These are phyloP conservation scores for Ilyonectria destructans DNA, from an alignment of 2,329 filamentous ascomycete genomes.

Conservation along the genomic window DNA sequence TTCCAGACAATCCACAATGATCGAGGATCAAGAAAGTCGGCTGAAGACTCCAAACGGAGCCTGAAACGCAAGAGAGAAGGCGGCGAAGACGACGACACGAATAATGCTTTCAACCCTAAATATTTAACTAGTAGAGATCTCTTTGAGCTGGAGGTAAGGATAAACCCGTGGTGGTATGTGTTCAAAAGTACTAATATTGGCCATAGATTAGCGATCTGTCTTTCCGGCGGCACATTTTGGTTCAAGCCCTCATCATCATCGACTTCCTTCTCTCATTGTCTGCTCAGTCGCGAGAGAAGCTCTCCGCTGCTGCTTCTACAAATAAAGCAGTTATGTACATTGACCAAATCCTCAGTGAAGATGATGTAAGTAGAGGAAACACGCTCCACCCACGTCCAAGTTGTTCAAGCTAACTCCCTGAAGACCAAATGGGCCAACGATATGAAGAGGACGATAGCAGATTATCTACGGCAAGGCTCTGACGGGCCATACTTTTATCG, in stretches of 20 bases:
- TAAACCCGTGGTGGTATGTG: no score
- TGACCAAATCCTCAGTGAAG: conserved; percentile 80
- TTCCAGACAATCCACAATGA: conserved; percentile 69
- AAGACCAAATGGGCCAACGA: conserved; percentile 87
- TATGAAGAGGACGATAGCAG: conserved; percentile 85
- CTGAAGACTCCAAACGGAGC: conserved; percentile 76
- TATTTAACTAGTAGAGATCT: conserved; percentile 98
- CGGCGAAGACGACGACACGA: conserved; percentile 67
- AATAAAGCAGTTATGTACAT: conserved; percentile 93
- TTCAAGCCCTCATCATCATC: conserved; percentile 94
- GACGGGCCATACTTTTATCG: conserved; percentile 96
- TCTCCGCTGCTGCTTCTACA: conserved; percentile 74
- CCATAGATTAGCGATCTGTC: conserved; percentile 88
- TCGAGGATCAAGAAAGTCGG: conserved; percentile 66
- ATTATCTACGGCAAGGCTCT: conserved; percentile 84
- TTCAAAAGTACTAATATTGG: background rate
- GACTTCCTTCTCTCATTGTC: conserved; percentile 96
- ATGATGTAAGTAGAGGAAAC: conserved; percentile 76
- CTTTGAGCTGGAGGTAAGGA: conserved; percentile 88
- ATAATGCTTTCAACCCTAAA: conserved; percentile 86
- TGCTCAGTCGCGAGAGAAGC: conserved; percentile 84
- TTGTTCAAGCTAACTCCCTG: conserved; percentile 30
- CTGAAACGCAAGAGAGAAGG: conserved; percentile 79
- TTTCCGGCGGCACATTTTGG: conserved; percentile 93
- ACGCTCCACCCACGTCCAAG: background rate